Base-by-base conservation (phyloP, 2,329 filamentous ascomycete species). In the Dactylonectria estremocensis region DNA sequence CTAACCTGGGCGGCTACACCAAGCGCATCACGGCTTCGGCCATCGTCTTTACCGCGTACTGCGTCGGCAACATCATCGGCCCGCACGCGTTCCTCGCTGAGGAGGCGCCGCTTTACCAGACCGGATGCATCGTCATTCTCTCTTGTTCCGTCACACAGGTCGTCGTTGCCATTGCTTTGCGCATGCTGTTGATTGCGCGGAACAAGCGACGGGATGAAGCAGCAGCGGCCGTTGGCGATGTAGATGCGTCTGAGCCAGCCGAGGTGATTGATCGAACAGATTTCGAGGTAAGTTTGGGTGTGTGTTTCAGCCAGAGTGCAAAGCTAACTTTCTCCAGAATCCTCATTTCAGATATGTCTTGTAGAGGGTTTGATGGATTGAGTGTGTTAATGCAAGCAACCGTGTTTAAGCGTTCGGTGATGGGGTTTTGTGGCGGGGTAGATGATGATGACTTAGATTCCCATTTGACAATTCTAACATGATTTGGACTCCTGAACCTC, bases 101-200 rank as follows among this genome's bases (percentile, higher is more conserved):
- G 0, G 85, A 87, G 69, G 78, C 84, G 0, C 86, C 86, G 0
- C 72, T 81, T 0, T 89, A 89, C 33, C 77, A 79, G 33, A 88
- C 87, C 0, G 88, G 87, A 1, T 87, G 84, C 58, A 87, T 84
- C 3, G 70, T 68, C 9, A 70, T 75, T 18, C 66, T 75, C 0
- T 18, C 65, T 5, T 75, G 73, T 22, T 66, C 73, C 0, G 59
- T 61, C 0, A 64, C 68, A 0, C 73, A 75, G 40, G 74, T 75
- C 64, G 24, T 67, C 1, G 61, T 75, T 13, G 73, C 73, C 1
- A 46, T 75, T 9, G 2, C 55, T 5, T 63, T 75, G 1, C 55
- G 73, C 6, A 2, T 67, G 1, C 16, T 75, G 0, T 6, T 75
- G 13, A n/a, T 52, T 1, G 48, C 61, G 1, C 64, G 73, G 4